Evolutionary conservation across 345 rosid species (phyloP), one percentile per base, ranked within the genome.

Genomic region (Linum lewisii): DNA sequence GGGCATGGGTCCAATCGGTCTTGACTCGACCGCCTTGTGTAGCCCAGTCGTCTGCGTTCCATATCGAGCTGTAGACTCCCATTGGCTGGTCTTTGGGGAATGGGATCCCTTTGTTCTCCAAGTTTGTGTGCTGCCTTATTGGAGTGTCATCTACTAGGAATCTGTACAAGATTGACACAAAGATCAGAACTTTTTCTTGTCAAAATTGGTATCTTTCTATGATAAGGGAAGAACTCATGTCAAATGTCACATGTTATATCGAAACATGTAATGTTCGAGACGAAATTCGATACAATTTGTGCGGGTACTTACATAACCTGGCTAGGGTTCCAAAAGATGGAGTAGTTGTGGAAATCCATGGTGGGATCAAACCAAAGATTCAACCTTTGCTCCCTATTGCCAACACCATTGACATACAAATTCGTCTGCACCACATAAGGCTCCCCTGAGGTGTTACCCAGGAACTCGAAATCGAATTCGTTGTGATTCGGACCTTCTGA

Each of bases 311-410:
- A 87, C 98, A 91, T 82, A 70, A 88, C 80, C 61, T 91, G 96
- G 73, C 86, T 68, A 73, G 81, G 75, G 73, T 91, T 91, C 98
- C 98, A 91, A 14, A 84, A 50, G 36, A 88, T 47, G 24, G 98
- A 78, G 63, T 91, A 91, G 7, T 71, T 91, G 56, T 91, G 98
- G 71, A 86, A 88, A 14, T 81, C 75, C 1, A 62, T 73, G 0
- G 95, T 80, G 37, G 98, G 96, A 67, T 91, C 96, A 62, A 91
- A 91, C 98, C 98, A 91, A n/a, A 88, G 82, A 66, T 71, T 69
- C 57, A 85, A 72, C 71, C 98, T 84, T 69, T 87, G 86, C 45
- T 88, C 96, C 3, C 92, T 81, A 57, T 86, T 61, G 68, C 78
- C 95, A 50, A 71, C 50, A 54, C 96, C 98, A 58, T 88, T 76